A percentile compares a stretch with the other conserved stretches of the same genome.
Evolutionary conservation across 2,329 filamentous ascomycete species (phyloP).

Genomic region (Xylaria sp.): DNA sequence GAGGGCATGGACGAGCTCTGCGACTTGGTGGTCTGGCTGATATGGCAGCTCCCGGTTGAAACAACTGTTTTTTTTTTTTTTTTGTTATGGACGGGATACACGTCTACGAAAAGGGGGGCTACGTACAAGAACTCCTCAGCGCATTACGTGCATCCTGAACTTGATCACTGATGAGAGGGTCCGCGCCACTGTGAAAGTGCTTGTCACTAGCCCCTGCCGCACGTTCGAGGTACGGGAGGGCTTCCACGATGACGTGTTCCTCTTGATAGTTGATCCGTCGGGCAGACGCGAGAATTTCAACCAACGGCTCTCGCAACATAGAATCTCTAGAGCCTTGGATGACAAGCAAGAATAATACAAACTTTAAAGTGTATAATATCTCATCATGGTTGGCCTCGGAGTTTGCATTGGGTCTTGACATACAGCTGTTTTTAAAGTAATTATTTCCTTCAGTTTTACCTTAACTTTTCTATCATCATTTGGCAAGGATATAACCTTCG

Average conservation of each 20-base stretch:
- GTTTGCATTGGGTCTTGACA: too few species aligned
- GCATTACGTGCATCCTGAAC: conserved; percentile 2
- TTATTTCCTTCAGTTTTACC: too few species aligned
- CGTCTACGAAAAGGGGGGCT: not conserved
- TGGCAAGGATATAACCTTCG: too few species aligned
- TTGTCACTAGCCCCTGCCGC: conserved; percentile 3
- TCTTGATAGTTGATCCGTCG: not conserved
- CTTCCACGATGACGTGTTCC: conserved; percentile 3
- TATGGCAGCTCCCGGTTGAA: not conserved
- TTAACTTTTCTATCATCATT: too few species aligned
- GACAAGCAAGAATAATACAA: not conserved
- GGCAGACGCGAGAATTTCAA: not conserved
- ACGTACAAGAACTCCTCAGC: not conserved
- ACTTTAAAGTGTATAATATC: too few species aligned
- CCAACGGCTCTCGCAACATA: conserved; percentile 5
- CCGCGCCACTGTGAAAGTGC: conserved; percentile 1
- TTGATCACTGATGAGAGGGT: not conserved
- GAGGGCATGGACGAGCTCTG: conserved; percentile 1
- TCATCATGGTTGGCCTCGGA: too few species aligned
- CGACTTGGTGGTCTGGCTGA: not conserved
- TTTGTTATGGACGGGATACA: conserved; percentile 1
- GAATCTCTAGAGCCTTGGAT: not conserved
- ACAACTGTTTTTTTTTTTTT: conserved; percentile 2
- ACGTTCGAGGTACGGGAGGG: conserved; percentile 2
- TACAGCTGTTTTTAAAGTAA: too few species aligned